Percentiles rank a stretch among this genome's conserved stretches.
phyloP scores from a whole-genome alignment of 495 filamentous ascomycete genomes.

The Neurospora tetrasperma region DNA sequence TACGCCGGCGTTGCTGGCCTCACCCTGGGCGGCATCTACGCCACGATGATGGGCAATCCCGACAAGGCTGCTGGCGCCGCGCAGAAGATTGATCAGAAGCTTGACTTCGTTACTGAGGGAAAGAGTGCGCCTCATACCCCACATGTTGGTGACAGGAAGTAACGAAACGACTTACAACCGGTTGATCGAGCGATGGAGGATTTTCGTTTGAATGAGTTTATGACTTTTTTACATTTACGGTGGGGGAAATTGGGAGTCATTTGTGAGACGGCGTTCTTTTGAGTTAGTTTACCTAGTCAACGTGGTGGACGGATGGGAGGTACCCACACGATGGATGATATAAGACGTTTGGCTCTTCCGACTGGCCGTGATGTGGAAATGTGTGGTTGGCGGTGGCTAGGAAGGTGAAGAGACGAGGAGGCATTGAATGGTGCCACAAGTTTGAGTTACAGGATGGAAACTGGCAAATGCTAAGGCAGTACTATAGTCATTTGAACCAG shows the following conservation, averaged over 20 bases:
- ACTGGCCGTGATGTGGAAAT: too few species aligned
- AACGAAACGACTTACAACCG: background rate
- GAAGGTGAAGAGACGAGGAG: too few species aligned
- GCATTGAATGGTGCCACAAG: too few species aligned
- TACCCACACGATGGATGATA: background rate
- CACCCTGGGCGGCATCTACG: background rate
- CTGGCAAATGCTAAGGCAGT: too few species aligned
- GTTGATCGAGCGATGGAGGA: background rate
- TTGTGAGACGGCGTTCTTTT: background rate
- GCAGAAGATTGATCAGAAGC: background rate
- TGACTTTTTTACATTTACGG: background rate
- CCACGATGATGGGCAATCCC: background rate
- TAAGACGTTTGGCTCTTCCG: background rate
- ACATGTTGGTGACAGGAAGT: background rate
- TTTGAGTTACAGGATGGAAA: too few species aligned
- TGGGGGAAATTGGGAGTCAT: background rate
- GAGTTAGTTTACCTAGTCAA: too few species aligned
- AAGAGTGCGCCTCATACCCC: background rate
- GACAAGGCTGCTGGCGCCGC: background rate
- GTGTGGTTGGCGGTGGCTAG: too few species aligned
- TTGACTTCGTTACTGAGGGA: background rate
- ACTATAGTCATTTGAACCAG: too few species aligned
- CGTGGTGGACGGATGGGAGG: background rate
- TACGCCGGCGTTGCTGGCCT: background rate
- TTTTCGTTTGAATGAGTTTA: background rate